These are phyloP conservation scores for Nitzschia sp. DNA, from an alignment of 108 stramenopile genomes.

Conservation along the genomic window DNA sequence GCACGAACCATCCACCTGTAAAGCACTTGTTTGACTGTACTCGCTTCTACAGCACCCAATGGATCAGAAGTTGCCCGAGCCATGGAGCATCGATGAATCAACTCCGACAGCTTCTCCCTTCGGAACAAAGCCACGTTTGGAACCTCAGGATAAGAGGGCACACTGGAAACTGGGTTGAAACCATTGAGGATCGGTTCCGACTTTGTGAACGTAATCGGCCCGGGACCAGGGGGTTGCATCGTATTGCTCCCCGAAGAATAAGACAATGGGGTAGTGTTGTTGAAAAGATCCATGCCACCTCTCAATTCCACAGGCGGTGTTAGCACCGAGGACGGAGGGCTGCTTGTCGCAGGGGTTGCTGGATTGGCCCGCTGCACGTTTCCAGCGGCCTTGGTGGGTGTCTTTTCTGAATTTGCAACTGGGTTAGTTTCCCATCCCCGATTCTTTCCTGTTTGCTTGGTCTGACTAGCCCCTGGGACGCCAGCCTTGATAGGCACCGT, in stretches of 20 bases:
- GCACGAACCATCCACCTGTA: slow-evolving; percentile 84
- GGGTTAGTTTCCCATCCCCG: slow-evolving; percentile 67
- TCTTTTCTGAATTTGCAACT: background rate
- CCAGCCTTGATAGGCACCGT: background rate
- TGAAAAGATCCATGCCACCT: no score
- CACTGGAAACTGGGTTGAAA: background rate
- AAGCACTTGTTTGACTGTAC: slow-evolving; percentile 57
- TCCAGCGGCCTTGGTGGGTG: background rate
- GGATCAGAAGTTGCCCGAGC: slow-evolving; percentile 47
- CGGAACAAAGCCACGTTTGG: slow-evolving; percentile 65
- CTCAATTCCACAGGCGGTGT: no score
- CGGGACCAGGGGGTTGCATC: background rate
- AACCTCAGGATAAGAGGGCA: slow-evolving; percentile 23
- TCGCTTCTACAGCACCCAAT: slow-evolving; percentile 50
- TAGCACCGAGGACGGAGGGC: no score
- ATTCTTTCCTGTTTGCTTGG: slow-evolving; percentile 37
- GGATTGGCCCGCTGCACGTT: no score
- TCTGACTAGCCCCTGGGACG: background rate
- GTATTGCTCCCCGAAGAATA: no score
- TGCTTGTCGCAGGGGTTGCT: no score
- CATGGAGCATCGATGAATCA: slow-evolving; percentile 59
- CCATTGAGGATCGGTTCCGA: slow-evolving; percentile 10
- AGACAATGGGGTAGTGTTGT: no score
- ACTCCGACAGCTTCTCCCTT: slow-evolving; percentile 65
- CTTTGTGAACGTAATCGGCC: background rate